These are phyloP conservation scores for Choiromyces venosus DNA, from an alignment of 495 filamentous ascomycete species.

Conservation along the genomic window DNA sequence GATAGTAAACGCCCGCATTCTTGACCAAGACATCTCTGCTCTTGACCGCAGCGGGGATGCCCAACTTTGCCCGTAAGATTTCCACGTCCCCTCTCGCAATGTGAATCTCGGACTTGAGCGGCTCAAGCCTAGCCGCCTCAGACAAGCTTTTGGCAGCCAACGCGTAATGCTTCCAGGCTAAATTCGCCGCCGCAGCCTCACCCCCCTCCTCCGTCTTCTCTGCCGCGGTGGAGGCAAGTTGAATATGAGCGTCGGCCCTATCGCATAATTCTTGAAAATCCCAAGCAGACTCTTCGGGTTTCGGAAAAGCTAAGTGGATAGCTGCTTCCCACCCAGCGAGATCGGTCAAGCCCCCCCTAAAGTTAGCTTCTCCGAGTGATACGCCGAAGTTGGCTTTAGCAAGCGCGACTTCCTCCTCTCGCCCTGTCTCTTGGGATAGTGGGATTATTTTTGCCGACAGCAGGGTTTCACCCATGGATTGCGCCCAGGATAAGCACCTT, in stretches of 20 bases:
- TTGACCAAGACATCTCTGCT: constrained; percentile 51
- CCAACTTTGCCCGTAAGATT: constrained; percentile 51
- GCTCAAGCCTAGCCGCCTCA: constrained; percentile 51
- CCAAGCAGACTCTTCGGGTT: constrained; percentile 44
- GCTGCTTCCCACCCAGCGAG: constrained; percentile 51
- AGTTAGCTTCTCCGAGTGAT: constrained; percentile 54
- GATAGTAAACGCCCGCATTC: constrained; percentile 62
- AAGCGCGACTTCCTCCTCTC: constrained; percentile 48
- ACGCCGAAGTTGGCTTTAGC: constrained; percentile 52
- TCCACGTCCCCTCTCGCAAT: constrained; percentile 59
- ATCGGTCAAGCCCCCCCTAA: constrained; percentile 48
- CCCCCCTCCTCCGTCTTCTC: constrained; percentile 47
- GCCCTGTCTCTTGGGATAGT: constrained; percentile 20
- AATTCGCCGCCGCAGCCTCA: constrained; percentile 49
- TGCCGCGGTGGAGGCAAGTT: constrained; percentile 46
- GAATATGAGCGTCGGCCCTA: constrained; percentile 56
- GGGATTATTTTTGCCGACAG: constrained; percentile 18
- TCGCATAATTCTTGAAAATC: constrained; percentile 52
- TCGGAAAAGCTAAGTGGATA: constrained; percentile 47
- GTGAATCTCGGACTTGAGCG: constrained; percentile 55
- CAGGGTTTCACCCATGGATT: constrained; percentile 17
- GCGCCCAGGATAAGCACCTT: constrained; percentile 18
- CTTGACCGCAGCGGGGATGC: constrained; percentile 47
- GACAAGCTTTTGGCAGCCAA: constrained; percentile 44
- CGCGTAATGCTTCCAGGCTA: constrained; percentile 40